phyloP scores from a whole-genome alignment of 148 eudicot genomes.

The Selenicereus undatus region DNA sequence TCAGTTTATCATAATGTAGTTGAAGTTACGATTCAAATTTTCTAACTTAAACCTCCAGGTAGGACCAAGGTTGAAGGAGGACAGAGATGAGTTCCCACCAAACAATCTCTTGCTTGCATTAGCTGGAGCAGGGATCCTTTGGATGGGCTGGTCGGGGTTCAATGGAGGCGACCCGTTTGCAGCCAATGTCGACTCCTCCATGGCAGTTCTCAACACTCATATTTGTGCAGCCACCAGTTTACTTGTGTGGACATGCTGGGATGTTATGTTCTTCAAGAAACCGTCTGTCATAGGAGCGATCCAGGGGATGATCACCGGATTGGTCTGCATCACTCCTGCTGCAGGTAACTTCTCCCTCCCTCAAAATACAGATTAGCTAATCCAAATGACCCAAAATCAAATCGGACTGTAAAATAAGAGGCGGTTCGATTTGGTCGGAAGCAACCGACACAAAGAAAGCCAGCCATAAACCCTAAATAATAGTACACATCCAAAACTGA shows the following conservation, averaged over 20 bases:
- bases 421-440: neutral
- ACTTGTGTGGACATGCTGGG: neutral
- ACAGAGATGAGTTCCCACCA: neutral
- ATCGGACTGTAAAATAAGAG: neutral
- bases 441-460: no score
- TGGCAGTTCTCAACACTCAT: neutral
- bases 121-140: neutral
- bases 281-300: constrained; percentile 1
- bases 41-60: neutral
- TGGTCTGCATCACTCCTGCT: neutral
- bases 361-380: no score
- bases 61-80: constrained; percentile 7
- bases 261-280: neutral
- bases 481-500: neutral
- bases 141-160: constrained; percentile 3
- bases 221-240: neutral
- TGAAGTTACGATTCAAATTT: no score
- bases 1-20: no score
- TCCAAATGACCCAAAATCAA: neutral
- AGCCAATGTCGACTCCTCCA: neutral
- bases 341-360: neutral
- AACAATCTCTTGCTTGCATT: neutral
- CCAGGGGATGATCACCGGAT: neutral
- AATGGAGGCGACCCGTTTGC: neutral
- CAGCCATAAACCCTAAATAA: no score